A percentile compares a stretch with the other conserved stretches of the same genome.
Conservation (phyloP, 2,329 filamentous ascomycete species). For the Drechslerella dactyloides region DNA sequence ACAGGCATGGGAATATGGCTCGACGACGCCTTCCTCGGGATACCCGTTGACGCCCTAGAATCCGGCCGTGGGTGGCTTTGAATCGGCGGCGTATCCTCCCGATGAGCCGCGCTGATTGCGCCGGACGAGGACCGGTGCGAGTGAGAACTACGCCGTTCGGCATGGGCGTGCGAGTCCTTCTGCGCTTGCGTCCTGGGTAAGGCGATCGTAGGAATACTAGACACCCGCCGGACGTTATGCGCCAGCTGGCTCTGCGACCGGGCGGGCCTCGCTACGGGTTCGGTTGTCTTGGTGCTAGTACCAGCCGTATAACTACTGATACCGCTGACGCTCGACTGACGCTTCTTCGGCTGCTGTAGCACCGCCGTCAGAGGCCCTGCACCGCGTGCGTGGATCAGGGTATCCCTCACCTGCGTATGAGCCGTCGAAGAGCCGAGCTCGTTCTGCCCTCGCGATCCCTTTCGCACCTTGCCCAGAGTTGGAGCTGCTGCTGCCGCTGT, state of each 20-base stretch:
- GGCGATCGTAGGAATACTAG: constrained; percentile 48
- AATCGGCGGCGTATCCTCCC: neutral
- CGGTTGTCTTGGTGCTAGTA: constrained; percentile 15
- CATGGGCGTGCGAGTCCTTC: constrained; percentile 11
- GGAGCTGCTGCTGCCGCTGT: constrained; percentile 3
- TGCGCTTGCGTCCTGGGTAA: constrained; percentile 28
- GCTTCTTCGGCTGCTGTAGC: constrained; percentile 11
- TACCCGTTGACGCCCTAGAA: constrained; percentile 20
- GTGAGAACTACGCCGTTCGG: constrained; percentile 14
- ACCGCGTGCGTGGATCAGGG: neutral
- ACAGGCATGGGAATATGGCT: constrained; percentile 25
- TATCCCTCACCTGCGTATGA: constrained; percentile 19
- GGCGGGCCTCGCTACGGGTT: constrained; percentile 7
- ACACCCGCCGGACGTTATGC: constrained; percentile 28
- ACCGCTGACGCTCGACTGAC: constrained; percentile 30
- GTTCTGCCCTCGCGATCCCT: constrained; percentile 4
- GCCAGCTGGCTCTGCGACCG: constrained; percentile 6
- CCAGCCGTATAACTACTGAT: constrained; percentile 21
- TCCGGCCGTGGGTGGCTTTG: constrained; percentile 13
- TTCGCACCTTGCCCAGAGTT: neutral
- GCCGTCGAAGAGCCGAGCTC: constrained; percentile 1
- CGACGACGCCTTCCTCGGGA: constrained; percentile 33
- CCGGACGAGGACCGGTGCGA: constrained; percentile 23
- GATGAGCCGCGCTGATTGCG: neutral
- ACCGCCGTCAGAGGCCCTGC: neutral